Percentiles rank a stretch among this genome's conserved stretches.
These are phyloP conservation scores for Solanum bulbocastanum DNA, from an alignment of 257 asterid genomes.

Conservation along the genomic window DNA sequence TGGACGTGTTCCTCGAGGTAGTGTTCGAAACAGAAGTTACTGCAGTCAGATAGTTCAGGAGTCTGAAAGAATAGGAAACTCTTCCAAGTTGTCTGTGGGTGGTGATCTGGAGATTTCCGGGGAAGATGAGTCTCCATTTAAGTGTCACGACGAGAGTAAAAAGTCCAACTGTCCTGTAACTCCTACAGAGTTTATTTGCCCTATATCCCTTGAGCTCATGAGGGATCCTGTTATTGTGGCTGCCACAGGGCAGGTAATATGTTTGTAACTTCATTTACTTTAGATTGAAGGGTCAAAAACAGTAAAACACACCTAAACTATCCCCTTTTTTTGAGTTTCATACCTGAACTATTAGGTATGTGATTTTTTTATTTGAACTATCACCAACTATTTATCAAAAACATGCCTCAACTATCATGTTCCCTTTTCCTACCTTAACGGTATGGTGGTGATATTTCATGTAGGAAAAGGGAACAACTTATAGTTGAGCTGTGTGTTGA, in stretches of 20 bases:
- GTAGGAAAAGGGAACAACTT: background rate
- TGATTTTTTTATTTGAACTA: background rate
- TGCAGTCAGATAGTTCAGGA: conserved; percentile 18
- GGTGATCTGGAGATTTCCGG: conserved; percentile 15
- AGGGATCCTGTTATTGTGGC: conserved; percentile 94
- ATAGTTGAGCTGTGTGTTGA: background rate
- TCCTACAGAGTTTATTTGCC: conserved; percentile 85
- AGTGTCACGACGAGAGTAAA: conserved; percentile 43
- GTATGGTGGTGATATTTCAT: background rate
- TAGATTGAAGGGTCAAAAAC: background rate
- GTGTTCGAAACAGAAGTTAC: conserved; percentile 14
- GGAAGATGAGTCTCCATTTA: conserved; percentile 22
- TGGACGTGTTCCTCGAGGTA: conserved; percentile 16
- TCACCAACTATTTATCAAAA: background rate
- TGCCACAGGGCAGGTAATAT: conserved; percentile 47
- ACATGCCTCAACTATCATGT: background rate
- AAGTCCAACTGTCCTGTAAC: conserved; percentile 46
- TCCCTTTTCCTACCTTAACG: background rate
- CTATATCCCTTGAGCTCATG: conserved; percentile 95
- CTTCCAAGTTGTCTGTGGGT: conserved; percentile 26
- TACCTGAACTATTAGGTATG: background rate
- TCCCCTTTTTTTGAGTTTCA: background rate
- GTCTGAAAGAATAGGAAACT: conserved; percentile 16
- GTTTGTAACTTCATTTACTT: background rate
- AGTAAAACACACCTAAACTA: background rate